A percentile compares a stretch with the other conserved stretches of the same genome.
phyloP scores from a whole-genome alignment of 176 grass and related monocot species.

The Musa acuminata region DNA sequence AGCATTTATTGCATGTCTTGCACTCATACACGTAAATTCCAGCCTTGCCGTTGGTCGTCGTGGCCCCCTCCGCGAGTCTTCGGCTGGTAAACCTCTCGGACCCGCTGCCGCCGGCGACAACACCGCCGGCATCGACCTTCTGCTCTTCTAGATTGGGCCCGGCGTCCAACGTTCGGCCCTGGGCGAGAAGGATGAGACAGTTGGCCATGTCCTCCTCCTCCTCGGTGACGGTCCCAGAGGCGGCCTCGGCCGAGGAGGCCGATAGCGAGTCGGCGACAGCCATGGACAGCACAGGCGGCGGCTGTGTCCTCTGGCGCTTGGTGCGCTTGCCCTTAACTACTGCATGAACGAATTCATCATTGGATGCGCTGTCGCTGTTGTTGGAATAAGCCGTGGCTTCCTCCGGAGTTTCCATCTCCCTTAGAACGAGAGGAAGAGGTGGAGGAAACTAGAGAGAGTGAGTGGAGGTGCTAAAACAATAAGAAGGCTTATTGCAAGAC shows the following conservation, averaged over 20 bases:
- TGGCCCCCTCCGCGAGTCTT: constrained; percentile 10
- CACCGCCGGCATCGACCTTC: neutral
- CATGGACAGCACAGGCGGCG: neutral
- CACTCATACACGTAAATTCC: constrained; percentile 18
- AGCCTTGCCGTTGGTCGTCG: neutral
- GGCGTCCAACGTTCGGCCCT: neutral
- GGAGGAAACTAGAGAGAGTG: constrained; percentile 9
- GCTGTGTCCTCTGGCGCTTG: constrained; percentile 15
- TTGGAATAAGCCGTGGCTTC: neutral
- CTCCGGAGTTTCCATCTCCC: neutral
- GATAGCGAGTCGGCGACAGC: neutral
- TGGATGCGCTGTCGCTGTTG: neutral
- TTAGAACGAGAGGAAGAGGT: neutral
- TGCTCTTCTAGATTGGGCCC: neutral
- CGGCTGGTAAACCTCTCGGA: constrained; percentile 36
- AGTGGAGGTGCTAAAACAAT: neutral
- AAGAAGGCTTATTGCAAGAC: neutral
- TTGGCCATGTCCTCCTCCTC: constrained; percentile 29
- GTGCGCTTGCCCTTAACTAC: constrained; percentile 19
- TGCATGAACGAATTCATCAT: neutral
- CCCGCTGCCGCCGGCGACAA: neutral
- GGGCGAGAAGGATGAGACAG: constrained; percentile 24
- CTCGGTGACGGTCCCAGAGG: constrained; percentile 4
- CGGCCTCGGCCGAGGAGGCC: constrained; percentile 5
- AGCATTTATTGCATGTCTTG: constrained; percentile 24